Base-by-base conservation (phyloP, 1,284 basidiomycete genomes). In the Puccinia horiana region DNA sequence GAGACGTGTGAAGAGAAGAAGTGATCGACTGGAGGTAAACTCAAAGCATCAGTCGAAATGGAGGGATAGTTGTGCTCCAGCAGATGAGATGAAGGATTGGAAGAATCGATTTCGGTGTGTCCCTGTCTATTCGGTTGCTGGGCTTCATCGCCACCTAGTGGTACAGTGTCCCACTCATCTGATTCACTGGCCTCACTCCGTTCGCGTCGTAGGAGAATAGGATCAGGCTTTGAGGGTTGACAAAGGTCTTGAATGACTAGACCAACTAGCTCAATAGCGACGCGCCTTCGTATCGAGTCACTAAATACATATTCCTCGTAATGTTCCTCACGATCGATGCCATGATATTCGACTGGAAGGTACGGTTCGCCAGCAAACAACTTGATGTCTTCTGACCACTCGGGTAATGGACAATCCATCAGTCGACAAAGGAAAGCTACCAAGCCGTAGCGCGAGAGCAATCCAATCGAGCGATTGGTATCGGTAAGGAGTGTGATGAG, bases 401-500 rank as follows among this genome's bases (percentile, higher is more conserved):
- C 40, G 18, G 77, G 49, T 26, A 56, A 26, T 20, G 63, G 63
- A 16, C 78, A 56, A 32, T 72, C 69, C 37, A 56, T 29, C 6
- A 81, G 70, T 61, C 78, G 69, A 37, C 63, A 70, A 12, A 81
- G 20, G 47, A 81, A 81, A 11, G 44, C 56, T n/a, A 81, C 35
- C 20, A 81, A 26, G n/a, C 69, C 78, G 32, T 81, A 72, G 54
- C 70, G 67, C 26, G 70, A 54, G n/a, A 73, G 56, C 26, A 63
- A 29, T 40, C 26, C 70, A 32, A 74, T 74, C 20, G 67, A 52
- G n/a, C 67, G 63, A 65, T 74, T 74, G 67, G 42, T 35, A 49
- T 81, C 78, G 37, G 78, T 81, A n/a, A 81, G 40, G 26, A 81
- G 44, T 16, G 54, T 58, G 42, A 61, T 72, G 23, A 81, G 26